Conservation (phyloP, 2,329 filamentous ascomycete genomes). For the Phoma sp. region DNA sequence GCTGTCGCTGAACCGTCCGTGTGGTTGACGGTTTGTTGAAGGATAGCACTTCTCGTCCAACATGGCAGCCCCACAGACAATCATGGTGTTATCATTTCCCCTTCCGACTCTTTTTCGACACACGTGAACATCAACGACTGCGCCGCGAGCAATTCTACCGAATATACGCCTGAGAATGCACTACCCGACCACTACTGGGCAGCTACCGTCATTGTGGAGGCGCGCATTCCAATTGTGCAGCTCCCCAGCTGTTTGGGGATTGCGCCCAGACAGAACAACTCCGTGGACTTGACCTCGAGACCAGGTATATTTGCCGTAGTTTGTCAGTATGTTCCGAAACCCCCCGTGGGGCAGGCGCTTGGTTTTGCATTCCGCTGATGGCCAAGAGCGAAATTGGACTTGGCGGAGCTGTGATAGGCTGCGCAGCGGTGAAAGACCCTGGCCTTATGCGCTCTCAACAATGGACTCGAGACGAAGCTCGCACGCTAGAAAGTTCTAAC, state of each 20-base stretch:
- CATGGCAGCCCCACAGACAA: not conserved
- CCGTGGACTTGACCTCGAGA: slow-evolving; percentile 8
- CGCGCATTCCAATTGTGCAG: not conserved
- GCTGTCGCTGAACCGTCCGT: slow-evolving; percentile 1
- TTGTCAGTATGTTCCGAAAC: slow-evolving; percentile 17
- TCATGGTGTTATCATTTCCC: not conserved
- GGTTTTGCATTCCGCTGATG: slow-evolving; percentile 12
- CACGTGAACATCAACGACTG: slow-evolving; percentile 4
- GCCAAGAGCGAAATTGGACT: slow-evolving; percentile 28
- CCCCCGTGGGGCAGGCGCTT: slow-evolving; percentile 18
- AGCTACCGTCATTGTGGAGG: slow-evolving; percentile 4
- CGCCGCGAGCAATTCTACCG: not conserved
- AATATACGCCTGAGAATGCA: not conserved
- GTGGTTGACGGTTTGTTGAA: slow-evolving; percentile 1
- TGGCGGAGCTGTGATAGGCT: slow-evolving; percentile 27
- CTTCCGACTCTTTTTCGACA: slow-evolving; percentile 11
- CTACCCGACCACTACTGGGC: not conserved
- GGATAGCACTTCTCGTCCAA: not conserved
- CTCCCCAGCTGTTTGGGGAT: slow-evolving; percentile 4
- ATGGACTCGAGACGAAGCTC: slow-evolving; percentile 27
- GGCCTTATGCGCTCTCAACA: slow-evolving; percentile 8
- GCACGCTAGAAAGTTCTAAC: slow-evolving; percentile 18
- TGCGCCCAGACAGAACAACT: slow-evolving; percentile 8
- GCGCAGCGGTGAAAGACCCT: slow-evolving; percentile 6
- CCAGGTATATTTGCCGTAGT: slow-evolving; percentile 4